Evolutionary conservation across 805 yeast genomes (phyloP).

Genomic region (Candida morakotiae): DNA sequence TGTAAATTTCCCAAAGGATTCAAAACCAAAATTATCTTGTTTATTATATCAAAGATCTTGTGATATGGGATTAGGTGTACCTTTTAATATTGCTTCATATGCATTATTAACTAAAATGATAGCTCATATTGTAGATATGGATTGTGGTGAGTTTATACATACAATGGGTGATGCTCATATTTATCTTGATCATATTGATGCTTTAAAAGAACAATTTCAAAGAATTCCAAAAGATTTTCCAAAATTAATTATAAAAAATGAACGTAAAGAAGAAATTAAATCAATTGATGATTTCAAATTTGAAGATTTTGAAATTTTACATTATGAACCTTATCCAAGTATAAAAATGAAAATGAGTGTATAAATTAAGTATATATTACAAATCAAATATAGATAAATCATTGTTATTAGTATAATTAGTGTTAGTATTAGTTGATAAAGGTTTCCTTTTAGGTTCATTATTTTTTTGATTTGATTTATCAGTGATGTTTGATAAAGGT

Average conservation of each 20-base stretch:
- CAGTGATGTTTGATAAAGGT: conserved; percentile 23
- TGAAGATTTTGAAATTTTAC: conserved; percentile 81
- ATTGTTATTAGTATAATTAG: conserved; percentile 6
- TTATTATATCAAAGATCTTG: conserved; percentile 94
- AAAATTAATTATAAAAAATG: conserved; percentile 62
- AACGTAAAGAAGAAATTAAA: conserved; percentile 41
- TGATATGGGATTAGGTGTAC: conserved; percentile 99
- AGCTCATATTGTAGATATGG: conserved; percentile 92
- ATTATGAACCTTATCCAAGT: conserved; percentile 75
- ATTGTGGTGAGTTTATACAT: conserved; percentile 92
- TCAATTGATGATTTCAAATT: conserved; percentile 82
- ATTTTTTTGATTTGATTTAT: too few species aligned
- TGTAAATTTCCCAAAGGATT: conserved; percentile 70
- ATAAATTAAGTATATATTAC: conserved; percentile 29
- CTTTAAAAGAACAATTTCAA: conserved; percentile 71
- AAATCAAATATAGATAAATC: conserved; percentile 42
- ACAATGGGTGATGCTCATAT: conserved; percentile 97
- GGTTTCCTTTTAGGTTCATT: too few species aligned
- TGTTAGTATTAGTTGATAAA: too few species aligned
- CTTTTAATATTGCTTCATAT: conserved; percentile 95
- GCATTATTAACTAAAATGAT: conserved; percentile 91
- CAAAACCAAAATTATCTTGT: conserved; percentile 74
- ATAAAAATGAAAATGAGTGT: conserved; percentile 98
- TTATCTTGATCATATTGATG: conserved; percentile 89
- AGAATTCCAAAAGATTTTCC: conserved; percentile 84